phyloP scores from a whole-genome alignment of 2,329 filamentous ascomycete genomes.

The Fusarium pininemorale region DNA sequence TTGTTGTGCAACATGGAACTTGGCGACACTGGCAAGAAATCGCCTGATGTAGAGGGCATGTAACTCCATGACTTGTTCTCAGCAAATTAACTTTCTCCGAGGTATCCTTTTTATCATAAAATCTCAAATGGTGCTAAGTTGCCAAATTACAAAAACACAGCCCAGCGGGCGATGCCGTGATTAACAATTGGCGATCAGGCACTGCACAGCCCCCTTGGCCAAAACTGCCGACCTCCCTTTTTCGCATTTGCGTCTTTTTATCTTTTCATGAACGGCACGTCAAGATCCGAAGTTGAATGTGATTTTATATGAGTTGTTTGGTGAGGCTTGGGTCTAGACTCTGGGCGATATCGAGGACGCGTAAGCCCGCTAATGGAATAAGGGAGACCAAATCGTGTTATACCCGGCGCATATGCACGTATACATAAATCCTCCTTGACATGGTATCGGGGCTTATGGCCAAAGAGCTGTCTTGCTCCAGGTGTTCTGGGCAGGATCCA shows the following conservation, averaged over 20 bases:
- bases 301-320: neutral
- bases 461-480: neutral
- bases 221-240: neutral
- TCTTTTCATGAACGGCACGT: neutral
- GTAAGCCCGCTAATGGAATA: neutral
- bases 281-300: neutral
- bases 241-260: neutral
- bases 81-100: neutral
- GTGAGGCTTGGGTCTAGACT: neutral
- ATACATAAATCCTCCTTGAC: neutral
- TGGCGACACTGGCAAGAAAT: neutral
- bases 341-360: neutral
- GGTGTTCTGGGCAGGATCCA: neutral
- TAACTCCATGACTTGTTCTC: neutral
- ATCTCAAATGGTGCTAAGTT: neutral
- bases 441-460: neutral
- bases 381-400: neutral
- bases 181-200: neutral
- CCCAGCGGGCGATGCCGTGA: neutral
- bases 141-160: neutral
- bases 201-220: neutral
- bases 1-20: neutral
- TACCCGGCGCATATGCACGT: neutral
- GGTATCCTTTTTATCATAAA: accelerated
- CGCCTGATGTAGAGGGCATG: neutral